Evolutionary conservation across 768 basidiomycete genomes (phyloP), one percentile per base, ranked within the genome.

Genomic region (Boletellus emodensis): DNA sequence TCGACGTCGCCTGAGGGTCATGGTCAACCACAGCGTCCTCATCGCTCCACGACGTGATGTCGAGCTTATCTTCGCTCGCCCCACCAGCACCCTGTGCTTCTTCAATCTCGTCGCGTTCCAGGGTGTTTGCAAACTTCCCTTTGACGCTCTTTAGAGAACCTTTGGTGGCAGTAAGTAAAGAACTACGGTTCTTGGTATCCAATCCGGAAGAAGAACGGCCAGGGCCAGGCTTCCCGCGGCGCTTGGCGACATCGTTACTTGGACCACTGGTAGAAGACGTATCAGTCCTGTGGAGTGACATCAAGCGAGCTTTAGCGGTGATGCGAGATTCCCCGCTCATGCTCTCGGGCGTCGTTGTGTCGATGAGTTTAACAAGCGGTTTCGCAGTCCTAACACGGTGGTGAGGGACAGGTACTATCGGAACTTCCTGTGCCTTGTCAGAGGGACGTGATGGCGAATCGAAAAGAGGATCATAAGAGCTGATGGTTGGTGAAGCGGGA

Each of bases 111-210:
- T 65, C 60, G n/a, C 30, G 40, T 40, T 56, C 61, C 22, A 36
- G 26, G 15, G 46, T 47, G 15, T 46, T 38, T 28, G 52, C 48
- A 51, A 72, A 75, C 28, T 67, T 76, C 11, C 77, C 77, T 58
- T 77, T 81, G 50, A 81, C 64, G 5, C 73, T 77, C 55, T 76
- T 78, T 28, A 82, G 58, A 11, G 63, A 56, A 30, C 83, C 82
- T 59, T 80, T 84, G 8, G 75, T 65, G 17, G 71, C 73, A 6
- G 76, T 81, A 46, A 84, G 67, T 12, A 84, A 64, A 14, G 84
- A 83, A 50, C 76, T 81, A 28, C 69, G 72, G 41, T 66, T 74
- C 48, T 69, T 75, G 42, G 52, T 61, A 32, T 63, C 34, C 30
- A 78, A 51, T 8, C 77, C 75, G 22, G 68, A 56, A 12, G 82